phyloP scores from a whole-genome alignment of 2,329 filamentous ascomycete species.

The Fusarium multiceps region DNA sequence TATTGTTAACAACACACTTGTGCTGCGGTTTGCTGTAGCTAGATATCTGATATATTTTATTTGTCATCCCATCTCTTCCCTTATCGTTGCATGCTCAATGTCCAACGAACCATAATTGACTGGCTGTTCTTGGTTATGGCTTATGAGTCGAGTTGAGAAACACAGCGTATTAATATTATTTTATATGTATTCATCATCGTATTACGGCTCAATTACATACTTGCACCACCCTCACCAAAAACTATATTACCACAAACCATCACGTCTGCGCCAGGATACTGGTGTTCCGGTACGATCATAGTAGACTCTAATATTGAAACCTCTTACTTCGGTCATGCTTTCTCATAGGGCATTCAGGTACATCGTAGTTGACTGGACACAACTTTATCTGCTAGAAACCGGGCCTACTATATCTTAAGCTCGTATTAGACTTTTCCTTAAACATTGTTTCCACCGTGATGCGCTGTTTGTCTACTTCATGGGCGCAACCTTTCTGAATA shows the following conservation, averaged over 20 bases:
- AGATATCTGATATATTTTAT: conserved; percentile 33
- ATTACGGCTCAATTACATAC: not conserved
- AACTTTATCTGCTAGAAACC: not conserved
- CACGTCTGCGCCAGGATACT: not conserved
- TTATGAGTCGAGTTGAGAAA: not conserved
- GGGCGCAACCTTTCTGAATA: not conserved
- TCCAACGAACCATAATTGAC: not conserved
- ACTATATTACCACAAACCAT: not conserved
- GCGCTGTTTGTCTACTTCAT: not conserved
- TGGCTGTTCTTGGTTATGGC: not conserved
- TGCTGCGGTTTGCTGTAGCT: conserved; percentile 42
- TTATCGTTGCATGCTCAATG: not conserved
- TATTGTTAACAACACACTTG: conserved; percentile 32
- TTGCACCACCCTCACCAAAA: not conserved
- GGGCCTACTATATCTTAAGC: not conserved
- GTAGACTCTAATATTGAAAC: not conserved
- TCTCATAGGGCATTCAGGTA: not conserved
- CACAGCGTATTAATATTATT: not conserved
- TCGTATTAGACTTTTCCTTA: not conserved
- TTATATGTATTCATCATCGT: not conserved
- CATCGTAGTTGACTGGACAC: not conserved
- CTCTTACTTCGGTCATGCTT: not conserved
- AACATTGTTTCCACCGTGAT: not conserved
- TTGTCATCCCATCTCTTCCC: not conserved
- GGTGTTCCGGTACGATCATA: not conserved